phyloP scores from a whole-genome alignment of 2,329 filamentous ascomycete species.

The Byssothecium circinans region DNA sequence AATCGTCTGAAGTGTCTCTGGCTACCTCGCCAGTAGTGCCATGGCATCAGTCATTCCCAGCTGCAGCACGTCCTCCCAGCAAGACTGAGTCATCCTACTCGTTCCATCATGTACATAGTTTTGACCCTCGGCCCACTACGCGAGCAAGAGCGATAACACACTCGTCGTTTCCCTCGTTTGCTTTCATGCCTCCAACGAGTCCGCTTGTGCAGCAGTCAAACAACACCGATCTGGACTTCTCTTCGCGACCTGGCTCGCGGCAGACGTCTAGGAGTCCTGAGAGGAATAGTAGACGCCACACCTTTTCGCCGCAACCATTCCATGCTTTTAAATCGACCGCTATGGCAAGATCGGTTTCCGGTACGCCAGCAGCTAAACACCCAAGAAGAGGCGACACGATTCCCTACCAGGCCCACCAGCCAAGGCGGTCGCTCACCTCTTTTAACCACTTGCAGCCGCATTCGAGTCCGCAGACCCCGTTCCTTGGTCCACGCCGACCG shows the following conservation, averaged over 20 bases:
- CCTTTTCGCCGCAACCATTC: slow-evolving; percentile 66
- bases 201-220: slow-evolving; percentile 87
- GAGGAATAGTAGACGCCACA: slow-evolving; percentile 66
- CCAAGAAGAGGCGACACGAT: slow-evolving; percentile 61
- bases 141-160: slow-evolving; percentile 49
- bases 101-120: slow-evolving; percentile 15
- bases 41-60: slow-evolving; percentile 56
- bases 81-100: slow-evolving; percentile 19
- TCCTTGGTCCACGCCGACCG: slow-evolving; percentile 61
- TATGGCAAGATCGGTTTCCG: slow-evolving; percentile 32
- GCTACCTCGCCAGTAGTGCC: slow-evolving; percentile 59
- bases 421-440: slow-evolving; percentile 72
- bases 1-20: slow-evolving; percentile 20
- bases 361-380: slow-evolving; percentile 36
- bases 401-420: slow-evolving; percentile 77
- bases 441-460: slow-evolving; percentile 46
- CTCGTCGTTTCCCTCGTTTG: slow-evolving; percentile 76
- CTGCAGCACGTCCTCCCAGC: slow-evolving; percentile 28
- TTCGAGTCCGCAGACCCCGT: slow-evolving; percentile 48
- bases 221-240: slow-evolving; percentile 73
- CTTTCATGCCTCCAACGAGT: slow-evolving; percentile 86
- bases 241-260: slow-evolving; percentile 46
- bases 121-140: slow-evolving; percentile 38
- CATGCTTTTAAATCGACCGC: slow-evolving; percentile 52
- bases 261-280: slow-evolving; percentile 48